Percentiles rank a stretch among this genome's conserved stretches.
These are phyloP conservation scores for Tulasnella sp. DNA, from an alignment of 768 basidiomycete genomes.

Conservation along the genomic window DNA sequence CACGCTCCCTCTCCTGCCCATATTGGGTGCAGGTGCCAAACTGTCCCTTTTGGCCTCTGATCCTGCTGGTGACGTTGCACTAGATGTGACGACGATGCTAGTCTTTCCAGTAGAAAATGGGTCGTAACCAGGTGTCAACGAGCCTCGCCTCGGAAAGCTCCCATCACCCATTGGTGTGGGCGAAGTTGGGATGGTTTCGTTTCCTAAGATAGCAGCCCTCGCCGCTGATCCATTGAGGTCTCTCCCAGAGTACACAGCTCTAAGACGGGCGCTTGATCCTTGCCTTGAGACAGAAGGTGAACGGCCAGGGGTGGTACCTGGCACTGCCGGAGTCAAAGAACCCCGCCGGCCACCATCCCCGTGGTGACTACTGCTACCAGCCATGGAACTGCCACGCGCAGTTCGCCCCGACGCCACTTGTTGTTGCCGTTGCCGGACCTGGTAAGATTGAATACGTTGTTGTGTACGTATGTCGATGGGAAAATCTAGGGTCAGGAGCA, in stretches of 20 bases:
- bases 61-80: background rate
- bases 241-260: background rate
- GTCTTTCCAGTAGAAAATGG: conserved; percentile 2
- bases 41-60: too few relatives aligned
- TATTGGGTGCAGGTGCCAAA: conserved; percentile 19
- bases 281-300: conserved; percentile 2
- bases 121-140: conserved; percentile 11
- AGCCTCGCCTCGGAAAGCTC: background rate
- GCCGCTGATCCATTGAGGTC: background rate
- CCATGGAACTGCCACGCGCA: conserved; percentile 6
- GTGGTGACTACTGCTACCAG: conserved; percentile 5
- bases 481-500: conserved; percentile 31
- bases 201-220: background rate
- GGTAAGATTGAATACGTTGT: conserved; percentile 15
- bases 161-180: background rate
- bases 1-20: conserved; percentile 7
- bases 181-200: background rate
- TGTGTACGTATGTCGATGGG: conserved; percentile 24
- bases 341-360: conserved; percentile 6
- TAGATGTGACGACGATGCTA: background rate
- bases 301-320: background rate
- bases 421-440: background rate
- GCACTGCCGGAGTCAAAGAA: background rate
- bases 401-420: background rate
- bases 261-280: background rate